Base-by-base conservation (phyloP, 1,284 basidiomycete genomes). In the Cryptococcus wingfieldii region DNA sequence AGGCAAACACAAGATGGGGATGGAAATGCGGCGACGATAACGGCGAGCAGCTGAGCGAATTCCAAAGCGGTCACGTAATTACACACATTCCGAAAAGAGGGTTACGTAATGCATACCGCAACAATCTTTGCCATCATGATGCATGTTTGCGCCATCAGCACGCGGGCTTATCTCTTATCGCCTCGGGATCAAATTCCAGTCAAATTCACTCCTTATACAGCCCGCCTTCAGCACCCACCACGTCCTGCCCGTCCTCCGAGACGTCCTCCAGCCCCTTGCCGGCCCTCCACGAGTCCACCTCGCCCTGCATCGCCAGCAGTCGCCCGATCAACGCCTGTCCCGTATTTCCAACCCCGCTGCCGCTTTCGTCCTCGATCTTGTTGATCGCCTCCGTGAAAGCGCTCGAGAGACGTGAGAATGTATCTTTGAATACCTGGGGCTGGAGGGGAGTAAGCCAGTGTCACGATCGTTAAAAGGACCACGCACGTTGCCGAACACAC, bases 401-500 rank as follows among this genome's bases (percentile, higher is more conserved):
- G 5, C 59, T 41, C 0, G 69, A 70, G n/a, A 75, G 67, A 19
- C 57, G 49, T n/a, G 44, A 38, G 58, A 71, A 69, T n/a, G 62
- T 64, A 28, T 72, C 65, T 38, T 66, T 62, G 63, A 70, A 70
- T 52, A 70, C 55, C 49, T 68, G 48, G 18, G 66, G 67, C 72
- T 74, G 54, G 47, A 19, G 6, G 43, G 16, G 47, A n/a, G 18
- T 27, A 44, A 25, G 10, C 41, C 5, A 45, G 34, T 25, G 23
- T 12, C 18, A 31, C 34, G 18, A 19, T 14, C 16, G 10, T 18
- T 18, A 14, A 27, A 18, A n/a, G 47, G 23, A 25, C 14, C 7
- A 64, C 68, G 58, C 44, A 72, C 70, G 50, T 72, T 72, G 43
- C 67, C 64, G 48, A 72, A 72, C 0, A 69, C 60, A 12, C 64